Conservation (phyloP, 352 stramenopile species). For the Pythium grandisporangium region DNA sequence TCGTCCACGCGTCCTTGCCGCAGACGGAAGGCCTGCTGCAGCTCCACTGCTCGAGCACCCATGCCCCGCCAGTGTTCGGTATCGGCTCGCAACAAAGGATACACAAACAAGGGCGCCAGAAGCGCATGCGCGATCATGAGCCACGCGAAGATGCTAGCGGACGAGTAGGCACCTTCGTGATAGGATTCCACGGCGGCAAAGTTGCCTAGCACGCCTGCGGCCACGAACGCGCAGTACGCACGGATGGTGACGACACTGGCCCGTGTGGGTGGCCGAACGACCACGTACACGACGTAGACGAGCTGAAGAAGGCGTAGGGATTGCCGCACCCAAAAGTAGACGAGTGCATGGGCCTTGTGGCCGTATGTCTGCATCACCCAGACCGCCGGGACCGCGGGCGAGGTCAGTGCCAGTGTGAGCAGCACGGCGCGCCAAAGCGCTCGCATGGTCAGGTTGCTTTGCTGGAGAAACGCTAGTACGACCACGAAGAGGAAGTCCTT, state of each 20-base stretch:
- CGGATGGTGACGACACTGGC: constrained; percentile 36
- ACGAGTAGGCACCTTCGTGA: constrained; percentile 13
- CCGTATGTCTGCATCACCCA: constrained; percentile 14
- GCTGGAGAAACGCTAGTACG: constrained; percentile 52
- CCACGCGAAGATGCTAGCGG: constrained; percentile 22
- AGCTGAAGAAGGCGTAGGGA: constrained; percentile 18
- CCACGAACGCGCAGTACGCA: constrained; percentile 48
- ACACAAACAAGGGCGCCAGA: constrained; percentile 53
- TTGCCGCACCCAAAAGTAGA: constrained; percentile 26
- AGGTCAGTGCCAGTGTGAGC: constrained; percentile 31
- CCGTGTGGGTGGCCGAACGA: constrained; percentile 25
- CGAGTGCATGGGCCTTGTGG: not conserved
- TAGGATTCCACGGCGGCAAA: constrained; percentile 32
- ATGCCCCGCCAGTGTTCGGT: constrained; percentile 68
- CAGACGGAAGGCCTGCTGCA: constrained; percentile 35
- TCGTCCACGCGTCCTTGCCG: constrained; percentile 8
- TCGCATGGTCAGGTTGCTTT: constrained; percentile 39
- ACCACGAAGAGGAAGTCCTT: constrained; percentile 55
- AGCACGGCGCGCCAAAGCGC: constrained; percentile 31
- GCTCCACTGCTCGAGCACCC: constrained; percentile 31
- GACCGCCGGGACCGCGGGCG: constrained; percentile 49
- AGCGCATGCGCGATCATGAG: constrained; percentile 33
- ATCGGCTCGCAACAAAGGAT: constrained; percentile 58
- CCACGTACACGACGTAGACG: constrained; percentile 31
- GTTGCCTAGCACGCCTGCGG: constrained; percentile 27